phyloP scores from a whole-genome alignment of 495 filamentous ascomycete genomes.

The Trichoderma virens region DNA sequence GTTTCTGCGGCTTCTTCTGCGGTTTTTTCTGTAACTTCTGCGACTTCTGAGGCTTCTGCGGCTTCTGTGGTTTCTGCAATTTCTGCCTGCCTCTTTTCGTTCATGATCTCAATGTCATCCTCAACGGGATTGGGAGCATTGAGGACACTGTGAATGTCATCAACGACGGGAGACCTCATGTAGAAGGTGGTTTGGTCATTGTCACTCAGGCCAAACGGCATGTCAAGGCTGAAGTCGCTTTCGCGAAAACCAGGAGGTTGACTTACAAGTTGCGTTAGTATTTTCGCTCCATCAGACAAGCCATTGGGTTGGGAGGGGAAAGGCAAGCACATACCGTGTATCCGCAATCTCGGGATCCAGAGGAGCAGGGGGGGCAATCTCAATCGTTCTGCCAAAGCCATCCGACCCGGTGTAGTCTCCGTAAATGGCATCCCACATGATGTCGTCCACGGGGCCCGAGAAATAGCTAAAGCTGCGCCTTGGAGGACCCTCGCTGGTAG shows the following conservation, averaged over 20 bases:
- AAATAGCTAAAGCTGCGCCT: slow-evolving; percentile 15
- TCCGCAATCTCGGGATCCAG: not conserved
- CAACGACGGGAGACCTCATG: not conserved
- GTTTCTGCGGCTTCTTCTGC: not conserved
- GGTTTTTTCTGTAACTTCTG: not conserved
- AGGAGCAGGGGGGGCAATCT: not conserved
- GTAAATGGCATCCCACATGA: not conserved
- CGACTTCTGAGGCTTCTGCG: not conserved
- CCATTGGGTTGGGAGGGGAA: too few species aligned
- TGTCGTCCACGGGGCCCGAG: not conserved
- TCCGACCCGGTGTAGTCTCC: not conserved
- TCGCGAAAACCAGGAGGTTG: slow-evolving; percentile 16
- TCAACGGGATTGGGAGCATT: not conserved
- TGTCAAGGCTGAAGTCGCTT: slow-evolving; percentile 41
- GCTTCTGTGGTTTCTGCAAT: not conserved
- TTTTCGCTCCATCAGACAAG: too few species aligned
- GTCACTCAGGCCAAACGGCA: slow-evolving; percentile 17
- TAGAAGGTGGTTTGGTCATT: not conserved
- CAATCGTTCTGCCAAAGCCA: not conserved
- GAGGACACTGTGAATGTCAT: not conserved
- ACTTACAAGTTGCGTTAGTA: too few species aligned
- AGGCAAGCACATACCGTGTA: not conserved
- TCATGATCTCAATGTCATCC: not conserved
- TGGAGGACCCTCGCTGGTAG: slow-evolving; percentile 44
- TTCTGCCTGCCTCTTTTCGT: not conserved